phyloP scores from a whole-genome alignment of 2,329 filamentous ascomycete species.

The Macrophomina pseudophaseolina region DNA sequence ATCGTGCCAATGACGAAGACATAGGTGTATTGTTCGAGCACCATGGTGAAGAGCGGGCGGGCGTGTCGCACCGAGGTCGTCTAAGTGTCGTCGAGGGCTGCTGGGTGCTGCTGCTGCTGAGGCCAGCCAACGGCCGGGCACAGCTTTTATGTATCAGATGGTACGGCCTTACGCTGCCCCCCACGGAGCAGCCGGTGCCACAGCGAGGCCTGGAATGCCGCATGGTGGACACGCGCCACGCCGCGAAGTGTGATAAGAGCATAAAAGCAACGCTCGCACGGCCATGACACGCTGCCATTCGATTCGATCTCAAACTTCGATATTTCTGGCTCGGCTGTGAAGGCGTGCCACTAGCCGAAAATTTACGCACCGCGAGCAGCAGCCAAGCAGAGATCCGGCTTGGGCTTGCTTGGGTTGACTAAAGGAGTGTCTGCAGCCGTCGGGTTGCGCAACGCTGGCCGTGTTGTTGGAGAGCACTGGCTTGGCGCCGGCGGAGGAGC shows the following conservation, averaged over 20 bases:
- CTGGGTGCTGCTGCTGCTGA: background rate
- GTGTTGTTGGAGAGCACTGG: too few species aligned
- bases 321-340: background rate
- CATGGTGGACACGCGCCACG: background rate
- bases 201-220: background rate
- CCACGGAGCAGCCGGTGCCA: background rate
- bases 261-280: background rate
- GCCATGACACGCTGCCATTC: background rate
- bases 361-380: background rate
- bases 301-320: slow-evolving; percentile 1
- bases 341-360: slow-evolving; percentile 11
- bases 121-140: background rate
- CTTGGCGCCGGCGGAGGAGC: slow-evolving; percentile 1
- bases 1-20: slow-evolving; percentile 76
- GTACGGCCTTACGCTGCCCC: background rate
- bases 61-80: background rate
- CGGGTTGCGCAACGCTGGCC: background rate
- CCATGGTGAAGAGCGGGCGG: slow-evolving; percentile 52
- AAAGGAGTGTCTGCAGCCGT: background rate
- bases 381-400: background rate
- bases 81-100: background rate
- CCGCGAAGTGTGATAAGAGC: background rate
- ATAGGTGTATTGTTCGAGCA: slow-evolving; percentile 69
- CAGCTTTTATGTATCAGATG: background rate
- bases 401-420: background rate